These are phyloP conservation scores for Dactylellina leptospora DNA, from an alignment of 2,329 filamentous ascomycete species.

Conservation along the genomic window DNA sequence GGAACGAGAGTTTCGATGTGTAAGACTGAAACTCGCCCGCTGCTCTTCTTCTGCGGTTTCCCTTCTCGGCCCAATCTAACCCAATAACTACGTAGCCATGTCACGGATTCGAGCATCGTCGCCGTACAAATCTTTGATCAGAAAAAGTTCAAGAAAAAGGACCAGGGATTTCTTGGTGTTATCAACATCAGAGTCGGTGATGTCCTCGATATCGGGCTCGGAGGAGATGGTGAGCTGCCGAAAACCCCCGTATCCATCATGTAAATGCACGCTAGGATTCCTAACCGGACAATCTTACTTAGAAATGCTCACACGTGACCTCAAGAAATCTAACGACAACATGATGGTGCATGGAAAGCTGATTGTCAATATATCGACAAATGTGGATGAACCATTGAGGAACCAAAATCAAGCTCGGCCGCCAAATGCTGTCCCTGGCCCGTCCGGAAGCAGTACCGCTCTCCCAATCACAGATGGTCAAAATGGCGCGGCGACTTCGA, in stretches of 20 bases:
- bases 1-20: conserved; percentile 99
- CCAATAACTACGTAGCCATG: conserved; percentile 68
- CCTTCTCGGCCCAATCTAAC: conserved; percentile 53
- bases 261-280: conserved; percentile 31
- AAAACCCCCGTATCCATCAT: conserved; percentile 27
- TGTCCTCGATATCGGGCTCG: conserved; percentile 87
- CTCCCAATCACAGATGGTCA: conserved; percentile 57
- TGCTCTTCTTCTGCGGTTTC: not conserved
- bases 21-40: too few species aligned
- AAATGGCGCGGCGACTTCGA: conserved; percentile 62
- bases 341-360: conserved; percentile 97
- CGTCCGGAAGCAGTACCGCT: conserved; percentile 57
- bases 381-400: conserved; percentile 76
- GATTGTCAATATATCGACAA: conserved; percentile 94
- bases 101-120: conserved; percentile 93
- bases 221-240: conserved; percentile 79
- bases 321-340: conserved; percentile 98
- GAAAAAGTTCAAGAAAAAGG: conserved; percentile 99
- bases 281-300: conserved; percentile 21
- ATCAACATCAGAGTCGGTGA: conserved; percentile 97
- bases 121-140: conserved; percentile 99
- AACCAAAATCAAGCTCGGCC: conserved; percentile 54
- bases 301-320: conserved; percentile 97
- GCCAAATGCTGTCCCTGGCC: conserved; percentile 51
- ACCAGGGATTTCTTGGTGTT: conserved; percentile 96